Conservation (phyloP, 2,329 filamentous ascomycete species). For the Bipolaris victoriae region DNA sequence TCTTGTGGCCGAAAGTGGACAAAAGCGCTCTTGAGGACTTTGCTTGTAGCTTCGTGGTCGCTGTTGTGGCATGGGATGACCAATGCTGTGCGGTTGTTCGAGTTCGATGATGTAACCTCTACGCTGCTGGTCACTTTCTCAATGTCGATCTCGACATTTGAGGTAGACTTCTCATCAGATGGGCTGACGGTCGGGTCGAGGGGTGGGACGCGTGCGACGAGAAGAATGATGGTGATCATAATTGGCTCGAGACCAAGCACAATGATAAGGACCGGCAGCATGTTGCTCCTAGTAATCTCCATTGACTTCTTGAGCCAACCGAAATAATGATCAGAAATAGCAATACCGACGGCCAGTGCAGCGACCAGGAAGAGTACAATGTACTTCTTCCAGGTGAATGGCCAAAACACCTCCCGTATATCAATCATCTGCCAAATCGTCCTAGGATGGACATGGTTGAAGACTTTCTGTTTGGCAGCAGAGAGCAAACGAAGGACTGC, state of each 20-base stretch:
- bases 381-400: conserved; percentile 27
- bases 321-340: conserved; percentile 18
- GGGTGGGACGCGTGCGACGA: conserved; percentile 7
- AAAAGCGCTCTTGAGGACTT: conserved; percentile 16
- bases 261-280: conserved; percentile 26
- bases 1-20: conserved; percentile 22
- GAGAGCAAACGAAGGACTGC: too few species aligned
- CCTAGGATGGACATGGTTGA: conserved; percentile 14
- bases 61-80: conserved; percentile 17
- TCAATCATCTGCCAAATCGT: conserved; percentile 19
- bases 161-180: background rate
- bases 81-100: conserved; percentile 10
- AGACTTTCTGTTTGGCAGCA: too few species aligned
- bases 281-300: conserved; percentile 22
- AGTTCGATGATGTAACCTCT: background rate
- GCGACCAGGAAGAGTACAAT: conserved; percentile 16
- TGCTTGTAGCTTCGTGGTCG: conserved; percentile 13
- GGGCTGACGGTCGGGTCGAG: background rate
- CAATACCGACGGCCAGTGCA: conserved; percentile 14
- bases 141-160: background rate
- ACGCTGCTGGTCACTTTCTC: conserved; percentile 1
- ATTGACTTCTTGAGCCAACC: conserved; percentile 23
- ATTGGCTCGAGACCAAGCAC: conserved; percentile 17
- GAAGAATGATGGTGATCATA: conserved; percentile 17
- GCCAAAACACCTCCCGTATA: conserved; percentile 19